Evolutionary conservation across 2,329 filamentous ascomycete genomes (phyloP), one percentile per base, ranked within the genome.

Genomic region (Pseudogymnoascus sp.): DNA sequence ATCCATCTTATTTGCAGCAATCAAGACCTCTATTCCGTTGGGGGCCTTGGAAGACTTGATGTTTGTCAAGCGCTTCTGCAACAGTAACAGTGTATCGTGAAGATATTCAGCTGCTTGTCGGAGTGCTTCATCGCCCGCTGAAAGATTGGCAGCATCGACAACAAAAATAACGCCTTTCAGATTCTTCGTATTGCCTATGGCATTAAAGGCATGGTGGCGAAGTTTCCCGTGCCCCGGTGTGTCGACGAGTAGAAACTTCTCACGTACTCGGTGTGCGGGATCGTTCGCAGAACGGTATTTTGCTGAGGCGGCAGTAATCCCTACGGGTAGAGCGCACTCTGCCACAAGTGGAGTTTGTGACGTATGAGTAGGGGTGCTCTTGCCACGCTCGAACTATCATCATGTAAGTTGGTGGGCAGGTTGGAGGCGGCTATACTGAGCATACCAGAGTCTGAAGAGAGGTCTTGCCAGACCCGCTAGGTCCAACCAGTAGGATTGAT

Each of bases 151-250:
- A 10, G 92, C 89, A 74, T 99, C 94, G n/a, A 96, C 84, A 66
- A 97, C 78, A 74, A 93, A 99, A 60, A 97, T 82, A 61, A 97
- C 79, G 16, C 89, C 92, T 41, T 83, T 83, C 58, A 93, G 77
- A 66, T 83, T 82, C 63, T 75, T 69, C 35, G 74, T 71, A 59
- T 70, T 66, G 65, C 74, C 71, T 26, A 88, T 76, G 61, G 76
- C 78, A 43, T 79, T 75, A 63, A 89, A 79, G 3, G 89, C 86
- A 67, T 85, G 80, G 69, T 85, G 83, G 65, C 94, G 90, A 64
- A 99, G 85, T 77, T 99, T 99, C 69, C 91, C 92, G 78, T 99
- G 94, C 39, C 94, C 94, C 0, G 94, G 94, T 0, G 93, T 97
- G 77, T 99, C 94, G 71, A 90, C 78, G 35, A 97, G 78, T 41